Evolutionary conservation across 192 early-diverging fungal species (phyloP).

Genomic region (Backusella sp.): DNA sequence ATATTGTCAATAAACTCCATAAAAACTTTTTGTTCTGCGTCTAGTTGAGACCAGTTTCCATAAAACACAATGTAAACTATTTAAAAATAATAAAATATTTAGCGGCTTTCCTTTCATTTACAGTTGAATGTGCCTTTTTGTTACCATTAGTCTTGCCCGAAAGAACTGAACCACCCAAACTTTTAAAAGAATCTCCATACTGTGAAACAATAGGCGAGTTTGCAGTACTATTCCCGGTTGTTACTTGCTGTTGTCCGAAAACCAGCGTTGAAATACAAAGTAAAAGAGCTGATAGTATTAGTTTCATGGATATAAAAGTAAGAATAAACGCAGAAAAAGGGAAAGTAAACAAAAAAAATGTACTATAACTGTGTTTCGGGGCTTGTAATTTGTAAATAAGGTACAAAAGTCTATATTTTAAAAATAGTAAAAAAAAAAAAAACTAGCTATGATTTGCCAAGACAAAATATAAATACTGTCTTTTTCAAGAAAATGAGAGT

Average conservation of each 20-base stretch:
- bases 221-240: not conserved
- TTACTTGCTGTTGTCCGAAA: not conserved
- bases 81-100: not conserved
- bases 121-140: not conserved
- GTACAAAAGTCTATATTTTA: not conserved
- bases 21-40: conserved; percentile 14
- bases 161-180: conserved; percentile 2
- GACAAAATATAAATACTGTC: too few species aligned
- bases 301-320: not conserved
- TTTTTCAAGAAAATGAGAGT: too few species aligned
- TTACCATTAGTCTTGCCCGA: conserved; percentile 12
- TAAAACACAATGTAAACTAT: conserved; percentile 27
- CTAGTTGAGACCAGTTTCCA: conserved; percentile 21
- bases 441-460: too few species aligned
- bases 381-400: not conserved
- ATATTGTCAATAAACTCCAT: conserved; percentile 21
- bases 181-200: conserved; percentile 14
- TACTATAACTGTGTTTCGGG: not conserved
- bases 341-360: not conserved
- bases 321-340: not conserved
- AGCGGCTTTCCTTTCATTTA: not conserved
- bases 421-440: too few species aligned
- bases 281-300: not conserved
- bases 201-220: not conserved
- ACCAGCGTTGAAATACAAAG: not conserved